Base-by-base conservation (phyloP, 805 yeast species). In the Starmerella gropengiesseri region DNA sequence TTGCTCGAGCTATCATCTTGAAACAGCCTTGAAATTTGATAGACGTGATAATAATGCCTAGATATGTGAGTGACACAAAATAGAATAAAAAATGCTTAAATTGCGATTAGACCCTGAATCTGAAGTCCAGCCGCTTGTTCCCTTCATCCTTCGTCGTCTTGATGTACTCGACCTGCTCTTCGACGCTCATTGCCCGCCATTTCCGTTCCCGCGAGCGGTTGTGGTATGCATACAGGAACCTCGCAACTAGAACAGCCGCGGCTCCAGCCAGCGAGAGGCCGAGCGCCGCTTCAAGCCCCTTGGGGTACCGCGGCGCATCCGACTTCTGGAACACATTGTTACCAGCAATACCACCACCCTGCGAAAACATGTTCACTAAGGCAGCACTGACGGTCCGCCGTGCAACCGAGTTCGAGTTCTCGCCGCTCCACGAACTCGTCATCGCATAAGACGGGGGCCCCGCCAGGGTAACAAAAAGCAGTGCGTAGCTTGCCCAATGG, bases 361-460 rank as follows among this genome's bases (percentile, higher is more conserved):
- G 86, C 1, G 73, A 74, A 56, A 68, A 70, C 66, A 78, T 76
- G 53, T 78, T 80, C 54, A 73, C 77, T 36, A 79, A 44, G 0
- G 85, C 76, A 0, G 82, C 73, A 12, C 79, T 69, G 4, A 79
- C 75, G 0, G 85, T 26, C 18, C 31, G 70, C 60, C 39, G 78
- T 74, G 11, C 62, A 56, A 1, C 75, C 78, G 78, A 65, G 55
- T 73, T 71, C 9, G 81, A 67, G 51, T 77, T 77, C 26, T 73
- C 58, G 0, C 83, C 74, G 43, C 74, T 69, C 75, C 81, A 73
- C 5, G 47, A 18, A 14, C 40, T 40, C 5, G 23, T n/a, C 2
- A 43, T 18, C 4, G 46, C 32, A 31, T 41, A 29, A 5, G 43
- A 25, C 8, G 46, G 35, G 1, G 57, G 56, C 23, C 41, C 47